phyloP scores from a whole-genome alignment of 2,329 filamentous ascomycete species.

The Fusarium pseudoanthophilum region DNA sequence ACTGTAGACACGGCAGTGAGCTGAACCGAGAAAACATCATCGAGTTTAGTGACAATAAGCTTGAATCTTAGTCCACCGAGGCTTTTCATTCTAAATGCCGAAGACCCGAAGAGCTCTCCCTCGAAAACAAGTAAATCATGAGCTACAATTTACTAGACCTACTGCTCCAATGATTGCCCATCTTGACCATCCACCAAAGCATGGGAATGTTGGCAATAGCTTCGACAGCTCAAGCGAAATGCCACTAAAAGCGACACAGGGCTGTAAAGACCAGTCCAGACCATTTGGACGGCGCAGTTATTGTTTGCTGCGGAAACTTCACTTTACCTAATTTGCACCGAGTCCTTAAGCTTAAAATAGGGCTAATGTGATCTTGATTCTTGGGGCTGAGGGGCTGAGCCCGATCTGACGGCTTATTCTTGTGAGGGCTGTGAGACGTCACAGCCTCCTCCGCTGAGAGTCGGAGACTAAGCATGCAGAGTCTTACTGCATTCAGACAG shows the following conservation, averaged over 20 bases:
- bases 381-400: slow-evolving; percentile 21
- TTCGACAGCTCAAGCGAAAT: neutral
- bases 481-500: neutral
- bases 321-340: slow-evolving; percentile 2
- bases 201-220: neutral
- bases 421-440: slow-evolving; percentile 17
- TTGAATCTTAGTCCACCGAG: neutral
- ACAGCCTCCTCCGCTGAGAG: slow-evolving; percentile 28
- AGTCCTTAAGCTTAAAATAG: slow-evolving; percentile 35
- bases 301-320: neutral
- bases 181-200: neutral
- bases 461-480: slow-evolving; percentile 4
- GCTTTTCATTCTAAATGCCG: neutral
- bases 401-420: slow-evolving; percentile 20
- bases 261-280: neutral
- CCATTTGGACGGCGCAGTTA: neutral
- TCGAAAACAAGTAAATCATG: neutral
- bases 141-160: neutral
- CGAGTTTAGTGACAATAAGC: neutral
- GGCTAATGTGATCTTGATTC: slow-evolving; percentile 14
- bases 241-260: neutral
- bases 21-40: neutral
- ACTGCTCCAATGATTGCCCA: neutral
- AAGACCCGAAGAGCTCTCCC: neutral
- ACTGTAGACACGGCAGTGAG: neutral